These are phyloP conservation scores for Zygosaccharomyces pseudorouxii DNA, from an alignment of 805 yeast species.

Conservation along the genomic window DNA sequence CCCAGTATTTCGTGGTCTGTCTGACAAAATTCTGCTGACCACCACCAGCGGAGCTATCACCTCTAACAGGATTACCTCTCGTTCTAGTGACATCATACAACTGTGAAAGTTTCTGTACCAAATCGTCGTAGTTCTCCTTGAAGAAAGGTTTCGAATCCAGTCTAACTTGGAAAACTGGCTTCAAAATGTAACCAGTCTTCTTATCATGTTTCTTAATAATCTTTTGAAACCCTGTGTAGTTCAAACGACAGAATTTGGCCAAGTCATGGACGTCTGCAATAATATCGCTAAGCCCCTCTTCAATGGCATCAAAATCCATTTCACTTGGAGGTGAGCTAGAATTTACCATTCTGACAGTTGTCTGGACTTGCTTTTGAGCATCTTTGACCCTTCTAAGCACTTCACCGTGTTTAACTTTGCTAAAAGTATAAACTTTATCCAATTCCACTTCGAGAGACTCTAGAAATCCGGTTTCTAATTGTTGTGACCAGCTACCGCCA, in stretches of 20 bases:
- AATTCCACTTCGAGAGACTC: constrained; percentile 71
- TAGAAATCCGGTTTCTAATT: constrained; percentile 77
- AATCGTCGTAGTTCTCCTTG: constrained; percentile 86
- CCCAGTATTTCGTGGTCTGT: constrained; percentile 99
- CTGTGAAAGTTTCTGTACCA: constrained; percentile 85
- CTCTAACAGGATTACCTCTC: constrained; percentile 89
- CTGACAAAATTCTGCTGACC: constrained; percentile 96
- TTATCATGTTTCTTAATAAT: constrained; percentile 96
- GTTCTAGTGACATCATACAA: constrained; percentile 91
- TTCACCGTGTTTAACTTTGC: constrained; percentile 82
- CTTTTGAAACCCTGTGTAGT: constrained; percentile 96
- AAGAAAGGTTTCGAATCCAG: constrained; percentile 92
- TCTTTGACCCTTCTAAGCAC: constrained; percentile 80
- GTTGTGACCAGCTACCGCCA: constrained; percentile 63
- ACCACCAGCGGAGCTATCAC: constrained; percentile 98
- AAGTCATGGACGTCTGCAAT: constrained; percentile 97
- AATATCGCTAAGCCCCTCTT: constrained; percentile 74
- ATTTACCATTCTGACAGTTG: constrained; percentile 55
- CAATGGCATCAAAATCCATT: constrained; percentile 67
- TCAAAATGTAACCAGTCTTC: constrained; percentile 69
- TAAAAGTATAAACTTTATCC: constrained; percentile 90
- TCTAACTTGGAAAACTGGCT: constrained; percentile 90
- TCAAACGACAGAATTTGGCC: constrained; percentile 87
- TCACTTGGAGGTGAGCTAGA: constrained; percentile 49
- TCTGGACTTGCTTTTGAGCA: constrained; percentile 65